Conservation (phyloP, 306 rosid genomes). For the Malus sieversii region DNA sequence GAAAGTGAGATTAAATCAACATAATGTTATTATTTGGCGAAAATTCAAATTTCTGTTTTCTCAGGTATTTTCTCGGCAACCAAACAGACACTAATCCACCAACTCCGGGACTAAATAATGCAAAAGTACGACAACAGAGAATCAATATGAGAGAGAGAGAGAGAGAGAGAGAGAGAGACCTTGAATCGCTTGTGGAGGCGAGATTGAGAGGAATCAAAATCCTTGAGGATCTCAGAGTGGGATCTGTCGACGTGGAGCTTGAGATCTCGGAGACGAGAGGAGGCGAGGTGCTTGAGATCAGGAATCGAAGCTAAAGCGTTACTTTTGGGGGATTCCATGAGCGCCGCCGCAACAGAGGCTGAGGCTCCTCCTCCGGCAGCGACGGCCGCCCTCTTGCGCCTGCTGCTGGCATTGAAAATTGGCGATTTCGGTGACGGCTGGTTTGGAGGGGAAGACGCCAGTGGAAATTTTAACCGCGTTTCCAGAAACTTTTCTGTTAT, state of each 20-base stretch:
- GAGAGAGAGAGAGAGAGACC: slow-evolving; percentile 28
- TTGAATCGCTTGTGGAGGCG: slow-evolving; percentile 79
- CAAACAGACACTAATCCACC: neutral
- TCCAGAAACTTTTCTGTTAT: slow-evolving; percentile 48
- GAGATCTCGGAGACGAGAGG: slow-evolving; percentile 59
- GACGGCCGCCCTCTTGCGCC: slow-evolving; percentile 7
- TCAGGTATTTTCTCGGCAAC: neutral
- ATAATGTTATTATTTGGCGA: neutral
- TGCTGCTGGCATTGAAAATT: slow-evolving; percentile 38
- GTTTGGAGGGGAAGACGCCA: slow-evolving; percentile 37
- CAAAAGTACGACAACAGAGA: neutral
- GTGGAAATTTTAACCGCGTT: slow-evolving; percentile 43
- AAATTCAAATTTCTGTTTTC: neutral
- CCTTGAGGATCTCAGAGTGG: slow-evolving; percentile 74
- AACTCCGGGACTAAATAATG: neutral
- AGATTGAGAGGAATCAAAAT: slow-evolving; percentile 61
- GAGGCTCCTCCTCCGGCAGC: slow-evolving; percentile 22
- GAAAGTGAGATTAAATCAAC: neutral
- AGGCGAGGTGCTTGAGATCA: slow-evolving; percentile 58
- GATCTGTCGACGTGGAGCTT: slow-evolving; percentile 68
- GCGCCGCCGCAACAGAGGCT: neutral
- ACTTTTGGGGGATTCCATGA: slow-evolving; percentile 24
- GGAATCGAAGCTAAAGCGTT: slow-evolving; percentile 45
- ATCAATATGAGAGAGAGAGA: neutral
- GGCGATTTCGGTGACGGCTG: slow-evolving; percentile 49